Evolutionary conservation across 2,329 filamentous ascomycete genomes (phyloP).

Genomic region (Annulohypoxylon truncatum): DNA sequence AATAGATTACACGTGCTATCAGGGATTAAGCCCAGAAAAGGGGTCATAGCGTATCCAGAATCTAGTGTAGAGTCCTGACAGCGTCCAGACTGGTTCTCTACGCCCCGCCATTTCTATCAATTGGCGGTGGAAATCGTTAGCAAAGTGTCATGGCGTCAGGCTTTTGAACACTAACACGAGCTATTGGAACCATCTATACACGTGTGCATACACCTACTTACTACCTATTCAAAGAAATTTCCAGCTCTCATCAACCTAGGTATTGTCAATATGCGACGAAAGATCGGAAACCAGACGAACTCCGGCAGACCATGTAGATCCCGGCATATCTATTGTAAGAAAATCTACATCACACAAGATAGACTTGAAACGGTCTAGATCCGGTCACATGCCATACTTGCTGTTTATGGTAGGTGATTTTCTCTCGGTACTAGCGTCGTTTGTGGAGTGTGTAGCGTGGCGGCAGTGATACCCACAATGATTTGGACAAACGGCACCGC

Average conservation of each 20-base stretch:
- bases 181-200: background rate
- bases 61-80: background rate
- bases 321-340: constrained; percentile 30
- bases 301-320: constrained; percentile 21
- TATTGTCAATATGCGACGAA: constrained; percentile 3
- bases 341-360: constrained; percentile 16
- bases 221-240: background rate
- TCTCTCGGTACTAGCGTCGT: background rate
- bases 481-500: constrained; percentile 9
- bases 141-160: background rate
- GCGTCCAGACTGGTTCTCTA: constrained; percentile 4
- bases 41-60: constrained; percentile 34
- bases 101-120: constrained; percentile 33
- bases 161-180: background rate
- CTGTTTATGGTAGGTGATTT: constrained; percentile 31
- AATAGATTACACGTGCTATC: constrained; percentile 34
- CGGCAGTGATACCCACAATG: constrained; percentile 19
- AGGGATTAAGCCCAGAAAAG: constrained; percentile 27
- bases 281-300: background rate
- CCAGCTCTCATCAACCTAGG: background rate
- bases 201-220: background rate
- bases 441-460: background rate
- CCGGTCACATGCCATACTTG: constrained; percentile 27
- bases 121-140: constrained; percentile 14
- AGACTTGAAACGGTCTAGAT: constrained; percentile 29